Conservation (phyloP, 257 asterid species). For the Rhazya stricta region DNA sequence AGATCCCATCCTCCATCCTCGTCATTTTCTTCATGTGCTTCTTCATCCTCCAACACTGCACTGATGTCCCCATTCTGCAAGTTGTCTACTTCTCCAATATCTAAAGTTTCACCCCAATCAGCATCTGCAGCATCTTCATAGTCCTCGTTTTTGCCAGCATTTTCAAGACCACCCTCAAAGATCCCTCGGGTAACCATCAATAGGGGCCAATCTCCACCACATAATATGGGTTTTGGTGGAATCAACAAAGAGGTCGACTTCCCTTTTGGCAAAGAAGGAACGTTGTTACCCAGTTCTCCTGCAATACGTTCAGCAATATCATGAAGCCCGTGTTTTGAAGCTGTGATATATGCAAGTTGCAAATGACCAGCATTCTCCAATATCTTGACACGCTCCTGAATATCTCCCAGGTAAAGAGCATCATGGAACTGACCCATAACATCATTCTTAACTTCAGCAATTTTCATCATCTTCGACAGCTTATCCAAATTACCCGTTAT, state of each 20-base stretch:
- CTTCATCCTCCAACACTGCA: conserved; percentile 43
- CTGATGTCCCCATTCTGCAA: conserved; percentile 47
- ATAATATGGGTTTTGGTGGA: conserved; percentile 71
- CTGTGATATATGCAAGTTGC: conserved; percentile 35
- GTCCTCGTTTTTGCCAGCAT: conserved; percentile 33
- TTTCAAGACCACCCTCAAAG: conserved; percentile 63
- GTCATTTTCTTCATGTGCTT: conserved; percentile 48
- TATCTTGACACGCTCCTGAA: conserved; percentile 76
- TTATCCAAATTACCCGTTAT: conserved; percentile 82
- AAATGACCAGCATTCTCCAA: conserved; percentile 25
- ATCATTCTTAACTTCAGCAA: conserved; percentile 83
- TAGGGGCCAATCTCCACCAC: conserved; percentile 89
- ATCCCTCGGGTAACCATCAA: conserved; percentile 74
- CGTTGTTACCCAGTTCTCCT: conserved; percentile 56
- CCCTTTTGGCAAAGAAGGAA: conserved; percentile 60
- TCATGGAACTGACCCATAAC: conserved; percentile 95
- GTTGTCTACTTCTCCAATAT: conserved; percentile 57
- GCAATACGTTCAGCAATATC: conserved; percentile 61
- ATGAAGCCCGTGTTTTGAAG: conserved; percentile 57
- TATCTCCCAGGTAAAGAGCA: conserved; percentile 84
- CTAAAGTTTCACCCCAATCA: conserved; percentile 53
- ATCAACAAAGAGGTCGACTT: conserved; percentile 52
- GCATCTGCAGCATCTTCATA: conserved; percentile 56
- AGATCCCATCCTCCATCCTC: conserved; percentile 98
- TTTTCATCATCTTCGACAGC: conserved; percentile 86